Conservation (phyloP, 768 basidiomycete genomes). For the Mycena capillaripes region DNA sequence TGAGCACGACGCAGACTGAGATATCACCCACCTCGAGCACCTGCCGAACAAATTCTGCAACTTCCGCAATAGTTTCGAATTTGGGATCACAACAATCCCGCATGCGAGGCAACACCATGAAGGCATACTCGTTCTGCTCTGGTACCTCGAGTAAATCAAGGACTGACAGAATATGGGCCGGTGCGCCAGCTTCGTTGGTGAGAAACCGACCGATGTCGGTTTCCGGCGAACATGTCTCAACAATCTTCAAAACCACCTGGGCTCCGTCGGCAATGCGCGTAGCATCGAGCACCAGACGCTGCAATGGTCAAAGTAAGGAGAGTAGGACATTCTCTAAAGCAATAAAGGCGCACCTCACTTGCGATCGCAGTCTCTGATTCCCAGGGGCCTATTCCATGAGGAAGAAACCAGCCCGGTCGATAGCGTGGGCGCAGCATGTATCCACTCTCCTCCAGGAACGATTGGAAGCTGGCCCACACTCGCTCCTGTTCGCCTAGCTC, state of each 20-base stretch:
- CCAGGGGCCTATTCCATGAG: not conserved
- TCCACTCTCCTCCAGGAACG: not conserved
- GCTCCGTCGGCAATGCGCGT: not conserved
- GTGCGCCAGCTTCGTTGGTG: not conserved
- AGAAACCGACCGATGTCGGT: not conserved
- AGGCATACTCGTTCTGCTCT: not conserved
- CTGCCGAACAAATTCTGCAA: slow-evolving; percentile 5
- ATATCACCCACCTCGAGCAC: not conserved
- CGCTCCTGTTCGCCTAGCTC: not conserved
- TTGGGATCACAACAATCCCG: not conserved
- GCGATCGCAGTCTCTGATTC: not conserved
- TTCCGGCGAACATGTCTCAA: not conserved
- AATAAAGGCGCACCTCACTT: not conserved
- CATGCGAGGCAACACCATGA: slow-evolving; percentile 14
- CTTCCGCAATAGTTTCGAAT: not conserved
- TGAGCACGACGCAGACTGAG: not conserved
- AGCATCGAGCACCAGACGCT: slow-evolving; percentile 1
- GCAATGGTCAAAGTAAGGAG: not conserved
- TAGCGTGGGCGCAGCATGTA: slow-evolving; percentile 16
- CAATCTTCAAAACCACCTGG: not conserved
- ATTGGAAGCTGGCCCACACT: not conserved
- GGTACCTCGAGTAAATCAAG: not conserved
- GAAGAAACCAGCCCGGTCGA: not conserved
- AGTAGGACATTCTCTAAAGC: not conserved
- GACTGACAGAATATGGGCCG: not conserved